Evolutionary conservation across 2,329 filamentous ascomycete genomes (phyloP), one percentile per base, ranked within the genome.

Genomic region (Alternaria ventricosa): DNA sequence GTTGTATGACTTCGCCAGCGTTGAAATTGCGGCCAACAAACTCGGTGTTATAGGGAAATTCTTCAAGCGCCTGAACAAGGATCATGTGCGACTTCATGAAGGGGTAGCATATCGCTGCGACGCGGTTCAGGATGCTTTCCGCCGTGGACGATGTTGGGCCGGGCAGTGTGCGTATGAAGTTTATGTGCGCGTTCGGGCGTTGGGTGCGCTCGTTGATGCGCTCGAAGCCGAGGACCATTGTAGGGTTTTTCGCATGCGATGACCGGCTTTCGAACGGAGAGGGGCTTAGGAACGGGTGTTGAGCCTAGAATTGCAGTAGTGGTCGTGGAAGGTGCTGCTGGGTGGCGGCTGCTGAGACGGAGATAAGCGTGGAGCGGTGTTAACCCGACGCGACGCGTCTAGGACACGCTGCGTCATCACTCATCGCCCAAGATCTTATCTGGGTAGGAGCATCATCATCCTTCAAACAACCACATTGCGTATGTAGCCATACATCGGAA

Each of bases 21-120:
- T 97, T 97, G 84, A 97, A 96, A 76, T 97, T 96, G 59, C 93
- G 91, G 4, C 93, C 93, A 44, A 93, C 89, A 73, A 97, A 97
- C 78, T 96, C 92, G 45, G 83, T 83, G 72, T 97, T 97, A 2
- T 91, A 89, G 59, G 90, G 89, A 75, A 92, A 93, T 76, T 97
- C 93, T 78, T 96, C 93, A 0, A 97, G 84, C 15, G 81, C 75
- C 76, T 84, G 84, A 15, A 86, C 82, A 22, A 80, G 77, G 61
- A 84, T 78, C 72, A 79, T 78, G 70, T 85, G 72, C 57, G 78
- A 71, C 63, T 83, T 82, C 83, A 84, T 84, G 68, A 85, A 81
- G 1, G 93, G 93, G 23, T 85, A 84, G 75, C 92, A 94, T 87
- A 94, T 90, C 60, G 93, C 93, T 13, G 80, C 79, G 27, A 82